phyloP scores from a whole-genome alignment of 2,329 filamentous ascomycete species.

The Monosporascus sp. region DNA sequence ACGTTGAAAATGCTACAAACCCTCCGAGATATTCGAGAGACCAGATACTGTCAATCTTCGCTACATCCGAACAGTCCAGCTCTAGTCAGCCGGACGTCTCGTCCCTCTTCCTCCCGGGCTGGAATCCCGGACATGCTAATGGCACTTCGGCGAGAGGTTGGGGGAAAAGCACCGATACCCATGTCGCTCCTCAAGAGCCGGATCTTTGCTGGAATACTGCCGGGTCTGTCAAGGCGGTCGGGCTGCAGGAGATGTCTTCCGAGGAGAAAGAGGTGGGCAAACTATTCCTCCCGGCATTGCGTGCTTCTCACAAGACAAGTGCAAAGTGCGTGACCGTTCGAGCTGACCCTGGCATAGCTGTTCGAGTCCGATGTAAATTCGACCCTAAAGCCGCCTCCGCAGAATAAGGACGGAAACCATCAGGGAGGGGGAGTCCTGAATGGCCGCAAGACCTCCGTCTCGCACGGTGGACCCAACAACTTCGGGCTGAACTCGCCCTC shows the following conservation, averaged over 20 bases:
- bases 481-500: constrained; percentile 72
- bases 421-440: constrained; percentile 52
- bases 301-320: background rate
- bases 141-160: constrained; percentile 60
- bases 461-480: constrained; percentile 58
- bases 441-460: constrained; percentile 77
- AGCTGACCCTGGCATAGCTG: constrained; percentile 46
- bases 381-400: constrained; percentile 77
- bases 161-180: constrained; percentile 72
- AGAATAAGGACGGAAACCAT: constrained; percentile 61
- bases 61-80: constrained; percentile 37
- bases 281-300: constrained; percentile 2
- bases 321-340: constrained; percentile 6
- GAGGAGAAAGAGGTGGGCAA: constrained; percentile 55
- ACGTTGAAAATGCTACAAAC: constrained; percentile 35
- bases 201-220: constrained; percentile 85
- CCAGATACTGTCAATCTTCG: constrained; percentile 71
- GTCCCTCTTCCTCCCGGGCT: constrained; percentile 66
- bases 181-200: constrained; percentile 72
- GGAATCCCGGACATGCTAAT: constrained; percentile 72
- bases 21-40: constrained; percentile 71
- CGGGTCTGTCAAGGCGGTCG: constrained; percentile 66
- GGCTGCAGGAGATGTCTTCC: constrained; percentile 61
- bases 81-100: constrained; percentile 55
- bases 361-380: constrained; percentile 90